Evolutionary conservation across 352 stramenopile species (phyloP), one percentile per base, ranked within the genome.

Genomic region (Pythium brachiatum): DNA sequence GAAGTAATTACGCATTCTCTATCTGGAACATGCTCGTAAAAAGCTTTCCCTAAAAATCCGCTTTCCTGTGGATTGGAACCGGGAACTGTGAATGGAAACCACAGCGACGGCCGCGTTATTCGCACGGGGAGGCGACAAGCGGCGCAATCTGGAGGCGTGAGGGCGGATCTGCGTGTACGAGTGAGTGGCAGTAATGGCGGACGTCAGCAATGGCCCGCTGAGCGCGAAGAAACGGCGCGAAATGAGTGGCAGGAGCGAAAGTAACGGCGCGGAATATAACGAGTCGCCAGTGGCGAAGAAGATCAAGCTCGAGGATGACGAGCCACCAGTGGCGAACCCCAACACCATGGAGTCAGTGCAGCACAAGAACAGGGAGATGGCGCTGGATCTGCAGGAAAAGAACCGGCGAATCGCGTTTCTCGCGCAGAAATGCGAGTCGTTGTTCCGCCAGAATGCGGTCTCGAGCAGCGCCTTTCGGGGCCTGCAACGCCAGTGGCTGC

Each of bases 301-400:
- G 66, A 80, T 91, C 47, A 88, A 85, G 56, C 53, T 89, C 32
- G 79, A 91, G 38, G 69, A 83, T 41, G 70, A 81, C 41, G 74
- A 78, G 57, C 78, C 78, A 48, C 76, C 77, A 9, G 75, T 85
- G 76, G 84, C 84, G 7, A 88, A 93, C 53, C 84, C 84, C 5
- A 89, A 91, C 60, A 86, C 80, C 7, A 80, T 93, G 46, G 81
- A 90, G 58, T 75, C 77, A 6, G 82, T 95, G 50, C 75, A 73
- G 15, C 78, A 92, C 58, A 80, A 81, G 47, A 95, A 95, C 70
- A 76, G 74, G 48, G 82, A 83, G 36, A 63, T 95, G 73, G 76
- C 81, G 64, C 73, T 92, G 36, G 81, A 92, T 27, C 64, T 92
- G 62, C 72, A 75, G 51, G 86, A 95, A 64, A 95, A 95, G 63